Base-by-base conservation (phyloP, 257 asterid species). In the Solanum chmielewskii region DNA sequence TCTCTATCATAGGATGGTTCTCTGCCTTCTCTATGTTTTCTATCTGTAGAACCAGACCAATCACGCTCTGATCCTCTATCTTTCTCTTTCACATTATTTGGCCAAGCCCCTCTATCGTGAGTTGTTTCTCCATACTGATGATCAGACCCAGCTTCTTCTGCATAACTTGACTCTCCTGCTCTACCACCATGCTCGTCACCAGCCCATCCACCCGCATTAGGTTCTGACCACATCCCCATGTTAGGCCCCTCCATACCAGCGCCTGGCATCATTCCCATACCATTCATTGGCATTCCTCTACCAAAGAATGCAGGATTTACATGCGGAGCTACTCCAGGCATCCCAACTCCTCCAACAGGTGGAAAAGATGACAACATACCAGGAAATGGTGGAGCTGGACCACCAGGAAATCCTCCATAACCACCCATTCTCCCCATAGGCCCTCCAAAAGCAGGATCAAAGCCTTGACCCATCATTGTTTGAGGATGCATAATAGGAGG, bases 311-410 rank as follows among this genome's bases (percentile, higher is more conserved):
- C 99, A 0, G 99, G 99, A 87, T 97, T 97, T 56, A 97, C 98
- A 88, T 95, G 99, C 35, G 99, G 99, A 85, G 99, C 99, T 75
- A 97, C 98, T 83, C 99, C 99, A 85, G 96, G 93, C 91, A 96
- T 88, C 83, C 98, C 98, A 82, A 96, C 95, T 81, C 88, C 84
- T 56, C 95, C 98, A 42, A 97, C 97, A 18, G 92, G 96, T 39
- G 94, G 97, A 88, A 92, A 96, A 11, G 96, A 93, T 88, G 98
- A 90, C 45, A 96, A 44, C 92, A 97, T 94, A 52, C 98, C 98
- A 11, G 95, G 91, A 88, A 92, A 96, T 25, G 91, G 98, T 66
- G 96, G 94, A 10, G 87, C 86, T 62, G 96, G 99, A 21, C 90
- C 95, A 90, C 98, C 98, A 13, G 96, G 90, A 86, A 93, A 97